These are phyloP conservation scores for Aureobasidium sp. DNA, from an alignment of 2,329 filamentous ascomycete species.

Conservation along the genomic window DNA sequence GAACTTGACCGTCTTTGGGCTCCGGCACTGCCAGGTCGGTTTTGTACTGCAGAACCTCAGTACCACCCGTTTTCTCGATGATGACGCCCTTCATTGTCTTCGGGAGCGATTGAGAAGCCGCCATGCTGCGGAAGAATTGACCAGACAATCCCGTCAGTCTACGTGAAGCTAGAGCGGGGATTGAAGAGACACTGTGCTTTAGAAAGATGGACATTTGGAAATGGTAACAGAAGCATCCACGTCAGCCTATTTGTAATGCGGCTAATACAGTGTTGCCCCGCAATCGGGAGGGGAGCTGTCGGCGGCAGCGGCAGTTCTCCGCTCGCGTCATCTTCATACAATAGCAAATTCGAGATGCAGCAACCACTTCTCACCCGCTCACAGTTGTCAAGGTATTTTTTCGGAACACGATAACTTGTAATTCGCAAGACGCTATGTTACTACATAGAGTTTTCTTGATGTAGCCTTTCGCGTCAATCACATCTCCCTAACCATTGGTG, in stretches of 20 bases:
- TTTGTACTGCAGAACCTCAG: conserved; percentile 62
- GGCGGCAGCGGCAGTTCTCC: not conserved
- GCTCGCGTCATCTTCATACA: not conserved
- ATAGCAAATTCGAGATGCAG: not conserved
- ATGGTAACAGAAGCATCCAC: not conserved
- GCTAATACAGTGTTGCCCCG: not conserved
- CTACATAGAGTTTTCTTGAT: not conserved
- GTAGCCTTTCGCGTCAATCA: not conserved
- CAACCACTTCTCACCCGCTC: too few relatives aligned
- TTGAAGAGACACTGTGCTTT: conserved; percentile 8
- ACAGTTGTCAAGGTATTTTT: too few relatives aligned
- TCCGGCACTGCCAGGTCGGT: conserved; percentile 62
- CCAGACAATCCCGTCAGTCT: conserved; percentile 21
- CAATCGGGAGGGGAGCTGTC: not conserved
- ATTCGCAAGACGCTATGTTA: not conserved
- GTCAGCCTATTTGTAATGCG: conserved; percentile 5
- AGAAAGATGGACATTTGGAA: conserved; percentile 9
- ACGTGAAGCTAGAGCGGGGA: conserved; percentile 15
- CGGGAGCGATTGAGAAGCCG: conserved; percentile 44
- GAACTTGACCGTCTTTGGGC: conserved; percentile 59
- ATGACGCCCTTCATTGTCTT: conserved; percentile 65
- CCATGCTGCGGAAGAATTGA: conserved; percentile 29
- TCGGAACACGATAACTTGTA: not conserved
- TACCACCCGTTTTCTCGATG: conserved; percentile 62
- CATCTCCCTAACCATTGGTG: not conserved